Evolutionary conservation across 225 moss, liverwort and hornwort species (phyloP).

Genomic region (Sphagnum tenellum): DNA sequence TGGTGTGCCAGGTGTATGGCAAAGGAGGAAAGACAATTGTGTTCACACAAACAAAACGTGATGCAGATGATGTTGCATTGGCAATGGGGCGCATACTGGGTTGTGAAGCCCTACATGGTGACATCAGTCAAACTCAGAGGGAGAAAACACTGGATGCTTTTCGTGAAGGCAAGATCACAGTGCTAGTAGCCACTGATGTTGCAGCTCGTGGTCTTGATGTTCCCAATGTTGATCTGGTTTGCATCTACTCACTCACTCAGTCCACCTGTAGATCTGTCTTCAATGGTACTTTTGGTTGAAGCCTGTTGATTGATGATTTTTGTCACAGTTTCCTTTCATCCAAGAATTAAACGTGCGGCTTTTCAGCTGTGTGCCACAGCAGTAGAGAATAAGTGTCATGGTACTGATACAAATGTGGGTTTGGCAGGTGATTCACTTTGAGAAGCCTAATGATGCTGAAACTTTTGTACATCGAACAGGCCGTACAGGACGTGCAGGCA

Average conservation of each 20-base stretch:
- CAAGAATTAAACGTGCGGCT: too few relatives aligned
- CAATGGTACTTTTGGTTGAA: too few relatives aligned
- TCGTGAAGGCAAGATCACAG: slow-evolving; percentile 72
- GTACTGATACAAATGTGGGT: not conserved
- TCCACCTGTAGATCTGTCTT: too few relatives aligned
- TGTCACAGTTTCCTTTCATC: not conserved
- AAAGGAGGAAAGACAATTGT: slow-evolving; percentile 91
- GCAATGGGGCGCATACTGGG: slow-evolving; percentile 78
- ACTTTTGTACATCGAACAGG: slow-evolving; percentile 98
- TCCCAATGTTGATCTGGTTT: slow-evolving; percentile 82
- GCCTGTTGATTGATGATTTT: not conserved
- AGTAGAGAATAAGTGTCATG: too few relatives aligned
- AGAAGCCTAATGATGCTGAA: slow-evolving; percentile 86
- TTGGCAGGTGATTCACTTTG: slow-evolving; percentile 63
- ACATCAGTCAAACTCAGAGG: slow-evolving; percentile 78
- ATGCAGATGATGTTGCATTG: slow-evolving; percentile 86
- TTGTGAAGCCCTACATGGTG: slow-evolving; percentile 94
- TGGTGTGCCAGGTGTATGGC: slow-evolving; percentile 30
- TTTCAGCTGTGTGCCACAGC: too few relatives aligned
- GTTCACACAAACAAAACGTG: slow-evolving; percentile 95
- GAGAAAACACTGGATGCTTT: slow-evolving; percentile 94
- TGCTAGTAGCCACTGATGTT: slow-evolving; percentile 97
- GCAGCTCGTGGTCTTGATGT: slow-evolving; percentile 91
- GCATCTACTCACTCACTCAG: not conserved
- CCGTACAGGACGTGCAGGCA: slow-evolving; percentile 90